phyloP scores from a whole-genome alignment of 2,329 filamentous ascomycete genomes.

The Septoria petroselini region DNA sequence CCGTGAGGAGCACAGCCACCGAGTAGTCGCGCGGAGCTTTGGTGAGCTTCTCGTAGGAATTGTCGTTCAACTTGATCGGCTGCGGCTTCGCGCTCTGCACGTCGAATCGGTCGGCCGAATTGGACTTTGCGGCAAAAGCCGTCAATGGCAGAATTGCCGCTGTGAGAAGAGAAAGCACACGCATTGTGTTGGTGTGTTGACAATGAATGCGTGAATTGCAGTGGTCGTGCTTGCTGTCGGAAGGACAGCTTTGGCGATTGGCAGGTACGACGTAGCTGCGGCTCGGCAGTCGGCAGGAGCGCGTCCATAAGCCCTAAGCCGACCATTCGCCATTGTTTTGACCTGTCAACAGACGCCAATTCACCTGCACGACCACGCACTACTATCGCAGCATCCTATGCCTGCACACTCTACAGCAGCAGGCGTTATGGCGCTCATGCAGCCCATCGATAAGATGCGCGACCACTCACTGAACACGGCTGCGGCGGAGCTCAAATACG shows the following conservation, averaged over 20 bases:
- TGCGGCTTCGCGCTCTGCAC: constrained; percentile 68
- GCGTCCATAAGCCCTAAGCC: not conserved
- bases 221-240: not conserved
- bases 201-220: not conserved
- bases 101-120: constrained; percentile 62
- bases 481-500: constrained; percentile 66
- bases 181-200: constrained; percentile 55
- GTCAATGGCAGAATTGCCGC: constrained; percentile 57
- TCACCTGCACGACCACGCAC: not conserved
- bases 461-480: constrained; percentile 53
- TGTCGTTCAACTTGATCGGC: constrained; percentile 76
- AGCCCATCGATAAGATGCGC: constrained; percentile 36
- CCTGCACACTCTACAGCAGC: constrained; percentile 13
- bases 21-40: constrained; percentile 77
- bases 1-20: constrained; percentile 78
- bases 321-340: constrained; percentile 2
- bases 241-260: constrained; percentile 16
- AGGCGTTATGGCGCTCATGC: constrained; percentile 27
- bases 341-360: not conserved
- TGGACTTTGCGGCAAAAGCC: constrained; percentile 56
- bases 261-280: constrained; percentile 1
- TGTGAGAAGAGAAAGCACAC: constrained; percentile 61
- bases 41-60: constrained; percentile 71
- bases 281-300: not conserved
- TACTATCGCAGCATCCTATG: constrained; percentile 14